Conservation (phyloP, 805 yeast species). For the Candida boleticola region DNA sequence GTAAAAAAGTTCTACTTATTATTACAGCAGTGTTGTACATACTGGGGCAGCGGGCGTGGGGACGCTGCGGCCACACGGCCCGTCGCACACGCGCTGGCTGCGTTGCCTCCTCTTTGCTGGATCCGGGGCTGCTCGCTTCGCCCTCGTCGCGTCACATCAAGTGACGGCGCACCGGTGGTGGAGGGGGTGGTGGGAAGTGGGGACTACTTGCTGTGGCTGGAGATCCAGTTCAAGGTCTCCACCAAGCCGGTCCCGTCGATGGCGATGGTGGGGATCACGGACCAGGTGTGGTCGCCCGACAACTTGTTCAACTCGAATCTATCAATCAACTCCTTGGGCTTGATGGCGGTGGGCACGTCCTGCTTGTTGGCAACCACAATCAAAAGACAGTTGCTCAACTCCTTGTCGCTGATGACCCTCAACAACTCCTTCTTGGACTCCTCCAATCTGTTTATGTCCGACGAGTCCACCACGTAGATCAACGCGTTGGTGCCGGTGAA, state of each 20-base stretch:
- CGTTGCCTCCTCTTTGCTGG: no score
- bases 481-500: constrained; percentile 91
- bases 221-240: constrained; percentile 85
- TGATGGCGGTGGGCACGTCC: constrained; percentile 68
- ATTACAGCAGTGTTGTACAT: neutral
- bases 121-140: no score
- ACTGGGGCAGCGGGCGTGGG: no score
- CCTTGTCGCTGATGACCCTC: constrained; percentile 78
- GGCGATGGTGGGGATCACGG: constrained; percentile 89
- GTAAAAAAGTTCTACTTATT: neutral
- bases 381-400: constrained; percentile 74
- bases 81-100: no score
- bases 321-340: constrained; percentile 78
- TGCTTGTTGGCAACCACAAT: constrained; percentile 89
- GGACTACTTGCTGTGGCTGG: constrained; percentile 52
- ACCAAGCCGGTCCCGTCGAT: constrained; percentile 85
- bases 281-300: constrained; percentile 72
- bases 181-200: neutral
- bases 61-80: no score
- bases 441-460: constrained; percentile 67
- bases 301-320: constrained; percentile 60
- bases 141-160: neutral
- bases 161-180: neutral
- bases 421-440: constrained; percentile 77
- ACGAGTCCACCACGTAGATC: constrained; percentile 85